phyloP scores from a whole-genome alignment of 139 green algal genomes.

The Coccomyxa sp. region DNA sequence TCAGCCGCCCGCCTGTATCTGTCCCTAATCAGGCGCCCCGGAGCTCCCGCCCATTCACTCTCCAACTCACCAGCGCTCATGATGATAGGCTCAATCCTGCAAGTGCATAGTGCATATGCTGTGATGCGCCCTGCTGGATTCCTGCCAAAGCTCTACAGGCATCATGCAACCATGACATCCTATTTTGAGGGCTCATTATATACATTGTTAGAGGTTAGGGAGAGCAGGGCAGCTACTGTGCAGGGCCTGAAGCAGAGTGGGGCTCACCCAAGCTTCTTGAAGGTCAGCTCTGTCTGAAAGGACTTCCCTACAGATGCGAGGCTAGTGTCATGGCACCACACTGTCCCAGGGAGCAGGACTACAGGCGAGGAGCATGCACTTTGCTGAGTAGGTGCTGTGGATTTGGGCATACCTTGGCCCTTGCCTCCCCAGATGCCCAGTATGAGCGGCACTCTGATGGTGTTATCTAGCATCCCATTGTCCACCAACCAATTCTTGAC shows the following conservation, averaged over 20 bases:
- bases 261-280: slow-evolving; percentile 83
- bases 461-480: slow-evolving; percentile 38
- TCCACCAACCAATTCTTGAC: slow-evolving; percentile 84
- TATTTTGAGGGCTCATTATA: too few relatives aligned
- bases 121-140: background rate
- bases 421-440: slow-evolving; percentile 61
- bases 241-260: background rate
- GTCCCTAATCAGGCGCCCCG: slow-evolving; percentile 54
- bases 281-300: slow-evolving; percentile 86
- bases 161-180: background rate
- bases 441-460: slow-evolving; percentile 29
- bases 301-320: slow-evolving; percentile 42
- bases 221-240: too few relatives aligned
- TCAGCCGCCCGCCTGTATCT: slow-evolving; percentile 59
- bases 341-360: background rate
- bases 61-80: slow-evolving; percentile 86
- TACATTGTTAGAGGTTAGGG: too few relatives aligned
- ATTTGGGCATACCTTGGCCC: slow-evolving; percentile 37
- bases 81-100: slow-evolving; percentile 72
- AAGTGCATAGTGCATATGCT: too few relatives aligned
- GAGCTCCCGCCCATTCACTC: slow-evolving; percentile 53
- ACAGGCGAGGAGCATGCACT: background rate
- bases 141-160: too few relatives aligned
- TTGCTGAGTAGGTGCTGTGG: too few relatives aligned
- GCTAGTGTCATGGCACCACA: background rate